Evolutionary conservation across 2,329 filamentous ascomycete genomes (phyloP).

Genomic region (Aspergillus spinulosporus): DNA sequence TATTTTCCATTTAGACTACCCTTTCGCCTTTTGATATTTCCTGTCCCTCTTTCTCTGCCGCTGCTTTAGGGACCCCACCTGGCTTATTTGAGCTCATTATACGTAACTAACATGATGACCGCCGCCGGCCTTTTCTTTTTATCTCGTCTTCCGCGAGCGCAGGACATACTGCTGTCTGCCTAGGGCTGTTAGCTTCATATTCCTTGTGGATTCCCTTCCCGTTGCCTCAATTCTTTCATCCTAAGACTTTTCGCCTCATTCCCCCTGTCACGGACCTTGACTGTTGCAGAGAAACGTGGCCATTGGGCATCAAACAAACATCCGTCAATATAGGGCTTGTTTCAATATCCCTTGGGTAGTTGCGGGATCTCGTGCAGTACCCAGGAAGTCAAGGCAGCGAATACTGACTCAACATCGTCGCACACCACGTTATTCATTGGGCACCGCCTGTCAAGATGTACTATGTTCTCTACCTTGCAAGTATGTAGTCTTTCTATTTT

Average conservation of each 20-base stretch:
- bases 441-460: slow-evolving; percentile 38
- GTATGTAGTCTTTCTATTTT: slow-evolving; percentile 56
- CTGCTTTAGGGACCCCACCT: slow-evolving; percentile 33
- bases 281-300: slow-evolving; percentile 21
- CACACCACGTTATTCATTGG: slow-evolving; percentile 25
- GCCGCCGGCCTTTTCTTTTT: slow-evolving; percentile 20
- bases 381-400: slow-evolving; percentile 23
- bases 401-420: slow-evolving; percentile 27
- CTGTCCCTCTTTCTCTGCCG: slow-evolving; percentile 14
- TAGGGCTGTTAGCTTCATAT: slow-evolving; percentile 19
- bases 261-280: slow-evolving; percentile 12
- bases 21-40: slow-evolving; percentile 10
- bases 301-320: slow-evolving; percentile 29
- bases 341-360: slow-evolving; percentile 19
- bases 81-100: slow-evolving; percentile 33
- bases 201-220: slow-evolving; percentile 11
- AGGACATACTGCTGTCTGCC: slow-evolving; percentile 16
- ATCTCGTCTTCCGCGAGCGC: slow-evolving; percentile 16
- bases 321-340: slow-evolving; percentile 18
- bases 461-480: slow-evolving; percentile 67
- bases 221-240: slow-evolving; percentile 15
- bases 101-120: slow-evolving; percentile 26
- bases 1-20: slow-evolving; percentile 10
- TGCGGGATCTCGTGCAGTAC: slow-evolving; percentile 25
- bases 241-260: slow-evolving; percentile 13